phyloP scores from a whole-genome alignment of 2,329 filamentous ascomycete genomes.

The Colletotrichum navitas region DNA sequence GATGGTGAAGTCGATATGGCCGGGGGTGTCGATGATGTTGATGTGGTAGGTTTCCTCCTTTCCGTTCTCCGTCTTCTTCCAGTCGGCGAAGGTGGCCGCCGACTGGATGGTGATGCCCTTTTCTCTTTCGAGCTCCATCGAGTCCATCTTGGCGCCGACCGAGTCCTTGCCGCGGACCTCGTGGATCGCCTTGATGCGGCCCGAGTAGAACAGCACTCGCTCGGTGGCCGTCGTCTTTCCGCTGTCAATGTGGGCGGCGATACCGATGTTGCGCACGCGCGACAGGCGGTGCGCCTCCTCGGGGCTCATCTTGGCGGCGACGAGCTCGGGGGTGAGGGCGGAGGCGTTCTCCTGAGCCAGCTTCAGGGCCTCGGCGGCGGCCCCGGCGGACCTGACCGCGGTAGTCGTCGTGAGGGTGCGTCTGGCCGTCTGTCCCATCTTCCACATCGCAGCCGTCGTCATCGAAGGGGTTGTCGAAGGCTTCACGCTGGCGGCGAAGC shows the following conservation, averaged over 20 bases:
- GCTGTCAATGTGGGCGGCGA: constrained; percentile 98
- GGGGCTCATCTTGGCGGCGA: constrained; percentile 84
- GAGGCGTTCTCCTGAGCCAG: constrained; percentile 67
- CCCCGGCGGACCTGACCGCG: constrained; percentile 46
- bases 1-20: constrained; percentile 99
- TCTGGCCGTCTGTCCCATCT: constrained; percentile 34
- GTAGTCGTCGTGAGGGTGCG: constrained; percentile 53
- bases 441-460: constrained; percentile 26
- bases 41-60: constrained; percentile 94
- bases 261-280: constrained; percentile 95
- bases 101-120: constrained; percentile 99
- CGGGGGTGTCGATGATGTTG: constrained; percentile 98
- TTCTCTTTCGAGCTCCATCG: constrained; percentile 98
- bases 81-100: constrained; percentile 97
- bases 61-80: constrained; percentile 87
- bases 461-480: constrained; percentile 14
- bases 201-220: constrained; percentile 97
- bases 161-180: constrained; percentile 95
- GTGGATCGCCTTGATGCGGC: constrained; percentile 95
- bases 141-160: constrained; percentile 99
- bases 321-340: constrained; percentile 66
- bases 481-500: constrained; percentile 46
- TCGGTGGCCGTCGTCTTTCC: constrained; percentile 98
- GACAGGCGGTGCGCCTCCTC: constrained; percentile 83
- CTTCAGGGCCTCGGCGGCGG: constrained; percentile 61